These are phyloP conservation scores for Diphasiastrum complanatum DNA, from an alignment of 83 land plant genomes.

Conservation along the genomic window DNA sequence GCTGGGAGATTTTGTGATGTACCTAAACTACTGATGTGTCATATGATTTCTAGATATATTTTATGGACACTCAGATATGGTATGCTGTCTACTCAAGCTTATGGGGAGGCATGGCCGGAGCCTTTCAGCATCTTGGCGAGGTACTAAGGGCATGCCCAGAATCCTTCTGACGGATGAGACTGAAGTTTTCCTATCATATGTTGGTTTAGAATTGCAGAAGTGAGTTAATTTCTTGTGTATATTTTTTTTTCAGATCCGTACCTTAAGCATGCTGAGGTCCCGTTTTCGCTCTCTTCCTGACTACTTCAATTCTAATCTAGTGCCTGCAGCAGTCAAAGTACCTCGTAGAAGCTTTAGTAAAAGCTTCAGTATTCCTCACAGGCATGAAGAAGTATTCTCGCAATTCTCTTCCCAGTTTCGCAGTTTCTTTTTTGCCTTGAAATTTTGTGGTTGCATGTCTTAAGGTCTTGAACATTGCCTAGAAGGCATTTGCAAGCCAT, in stretches of 20 bases:
- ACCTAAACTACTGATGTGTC: neutral
- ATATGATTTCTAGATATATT: too few species aligned
- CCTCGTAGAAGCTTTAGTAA: too few species aligned
- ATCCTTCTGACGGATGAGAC: neutral
- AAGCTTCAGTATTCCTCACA: too few species aligned
- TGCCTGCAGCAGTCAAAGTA: too few species aligned
- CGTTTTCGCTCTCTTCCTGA: slow-evolving; percentile 54
- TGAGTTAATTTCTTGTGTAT: neutral
- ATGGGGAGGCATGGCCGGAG: slow-evolving; percentile 10
- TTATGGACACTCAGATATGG: slow-evolving; percentile 12
- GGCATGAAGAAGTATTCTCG: too few species aligned
- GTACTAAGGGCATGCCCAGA: neutral
- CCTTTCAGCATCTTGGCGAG: slow-evolving; percentile 8
- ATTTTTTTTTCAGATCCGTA: slow-evolving; percentile 42
- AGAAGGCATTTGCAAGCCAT: too few species aligned
- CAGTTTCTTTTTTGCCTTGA: too few species aligned
- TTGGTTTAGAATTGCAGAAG: neutral
- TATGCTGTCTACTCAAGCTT: slow-evolving; percentile 12
- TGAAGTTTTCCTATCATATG: neutral
- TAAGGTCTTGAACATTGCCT: too few species aligned
- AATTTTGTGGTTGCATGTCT: too few species aligned
- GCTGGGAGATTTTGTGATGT: neutral
- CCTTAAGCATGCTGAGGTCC: slow-evolving; percentile 57
- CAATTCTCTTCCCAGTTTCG: too few species aligned
- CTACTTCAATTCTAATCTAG: slow-evolving; percentile 42